phyloP scores from a whole-genome alignment of 176 grass and related monocot genomes.

The Rhynchospora pubera region DNA sequence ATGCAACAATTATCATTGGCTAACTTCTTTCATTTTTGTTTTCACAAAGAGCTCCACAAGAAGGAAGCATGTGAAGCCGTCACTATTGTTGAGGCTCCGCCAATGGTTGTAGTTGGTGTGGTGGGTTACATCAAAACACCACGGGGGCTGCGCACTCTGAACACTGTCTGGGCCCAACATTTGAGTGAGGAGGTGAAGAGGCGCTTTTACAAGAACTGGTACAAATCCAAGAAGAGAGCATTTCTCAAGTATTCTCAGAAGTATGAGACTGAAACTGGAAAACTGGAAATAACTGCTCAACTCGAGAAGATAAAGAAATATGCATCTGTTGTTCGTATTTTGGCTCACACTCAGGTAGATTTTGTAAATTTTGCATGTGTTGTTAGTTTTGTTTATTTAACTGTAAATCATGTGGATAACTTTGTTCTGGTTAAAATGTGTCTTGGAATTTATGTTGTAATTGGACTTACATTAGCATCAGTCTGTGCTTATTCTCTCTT shows the following conservation, averaged over 20 bases:
- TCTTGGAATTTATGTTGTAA: not conserved
- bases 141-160: slow-evolving; percentile 63
- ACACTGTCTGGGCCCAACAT: slow-evolving; percentile 89
- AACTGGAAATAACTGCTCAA: slow-evolving; percentile 66
- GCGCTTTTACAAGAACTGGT: slow-evolving; percentile 95
- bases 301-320: slow-evolving; percentile 98
- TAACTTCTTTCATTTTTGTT: not conserved
- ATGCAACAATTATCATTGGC: not conserved
- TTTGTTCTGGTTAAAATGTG: not conserved
- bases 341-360: slow-evolving; percentile 72
- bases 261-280: slow-evolving; percentile 57
- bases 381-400: no score
- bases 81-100: slow-evolving; percentile 74
- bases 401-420: no score
- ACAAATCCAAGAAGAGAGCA: slow-evolving; percentile 88
- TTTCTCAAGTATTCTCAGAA: slow-evolving; percentile 78
- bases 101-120: slow-evolving; percentile 76
- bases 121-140: slow-evolving; percentile 87
- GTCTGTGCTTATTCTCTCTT: not conserved
- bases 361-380: not conserved
- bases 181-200: slow-evolving; percentile 83
- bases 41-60: slow-evolving; percentile 65
- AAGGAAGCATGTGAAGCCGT: slow-evolving; percentile 96
- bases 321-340: slow-evolving; percentile 64
- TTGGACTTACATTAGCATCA: not conserved